Conservation (phyloP, 2,329 filamentous ascomycete genomes). For the Fusarium mexicanum region DNA sequence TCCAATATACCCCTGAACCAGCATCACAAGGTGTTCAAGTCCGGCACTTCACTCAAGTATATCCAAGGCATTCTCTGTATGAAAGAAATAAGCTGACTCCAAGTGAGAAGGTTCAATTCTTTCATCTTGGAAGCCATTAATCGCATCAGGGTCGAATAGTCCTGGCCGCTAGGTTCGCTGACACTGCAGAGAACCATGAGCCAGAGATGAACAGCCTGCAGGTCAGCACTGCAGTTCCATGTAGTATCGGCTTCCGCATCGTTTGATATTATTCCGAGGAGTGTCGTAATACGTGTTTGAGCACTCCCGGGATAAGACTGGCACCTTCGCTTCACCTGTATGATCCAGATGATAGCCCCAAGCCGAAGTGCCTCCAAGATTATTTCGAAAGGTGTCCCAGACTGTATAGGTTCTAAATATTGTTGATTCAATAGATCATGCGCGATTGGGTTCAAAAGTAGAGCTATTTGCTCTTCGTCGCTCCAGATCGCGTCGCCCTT, state of each 20-base stretch:
- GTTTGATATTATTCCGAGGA: not conserved
- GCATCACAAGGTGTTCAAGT: not conserved
- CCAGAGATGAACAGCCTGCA: not conserved
- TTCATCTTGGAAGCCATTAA: not conserved
- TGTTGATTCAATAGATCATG: not conserved
- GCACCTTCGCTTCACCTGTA: slow-evolving; percentile 3
- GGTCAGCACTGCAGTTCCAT: not conserved
- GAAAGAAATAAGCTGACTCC: not conserved
- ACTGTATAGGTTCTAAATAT: not conserved
- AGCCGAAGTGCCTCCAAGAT: slow-evolving; percentile 1
- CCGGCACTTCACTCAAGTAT: not conserved
- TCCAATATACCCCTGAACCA: not conserved
- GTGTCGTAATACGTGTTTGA: not conserved
- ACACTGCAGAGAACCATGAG: slow-evolving; percentile 9
- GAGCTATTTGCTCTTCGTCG: slow-evolving; percentile 1
- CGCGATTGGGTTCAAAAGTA: not conserved
- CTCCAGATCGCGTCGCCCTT: not conserved
- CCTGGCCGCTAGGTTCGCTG: not conserved
- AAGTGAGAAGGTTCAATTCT: not conserved
- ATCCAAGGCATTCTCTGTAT: slow-evolving; percentile 5
- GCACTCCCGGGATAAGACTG: slow-evolving; percentile 12
- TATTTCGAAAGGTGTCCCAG: not conserved
- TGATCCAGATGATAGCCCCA: slow-evolving; percentile 13
- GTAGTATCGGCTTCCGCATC: not conserved
- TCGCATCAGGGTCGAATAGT: not conserved